Base-by-base conservation (phyloP, 2,329 filamentous ascomycete genomes). In the Leptographium wingfieldii region DNA sequence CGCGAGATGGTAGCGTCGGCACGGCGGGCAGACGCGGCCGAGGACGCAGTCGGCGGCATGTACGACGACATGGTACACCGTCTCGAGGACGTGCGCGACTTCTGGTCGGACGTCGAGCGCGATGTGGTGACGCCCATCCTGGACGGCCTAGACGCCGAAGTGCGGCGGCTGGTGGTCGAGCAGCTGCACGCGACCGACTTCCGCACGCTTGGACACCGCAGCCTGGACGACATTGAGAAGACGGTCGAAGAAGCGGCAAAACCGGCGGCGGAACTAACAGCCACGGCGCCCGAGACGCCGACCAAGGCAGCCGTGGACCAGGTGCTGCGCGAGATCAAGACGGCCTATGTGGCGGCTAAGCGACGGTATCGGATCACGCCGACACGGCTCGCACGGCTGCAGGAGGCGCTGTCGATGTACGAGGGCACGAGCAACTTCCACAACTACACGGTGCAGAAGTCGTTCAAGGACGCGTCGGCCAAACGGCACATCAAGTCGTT, bases 361-460 rank as follows among this genome's bases (percentile, higher is more conserved):
- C 85, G 88, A 54, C 80, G 84, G 1, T 97, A 96, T 71, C 89
- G 92, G 56, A 86, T 95, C 60, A 85, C 87, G 0, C 75, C 82
- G 0, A 75, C 76, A 25, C 90, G 94, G 10, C 78, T 94, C 55
- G 75, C 81, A 33, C 85, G 87, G 62, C 82, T 99, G 2, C 90
- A 95, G 71, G 80, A 83, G 40, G 85, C 85, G 0, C 80, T 99
- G 11, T 74, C 83, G 67, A 77, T 80, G 65, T 99, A 94, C 73
- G 74, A 87, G 11, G 94, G 94, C 64, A 96, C 92, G 4, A 81
- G 80, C 68, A 96, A 95, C 76, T 99, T 87, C 77, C 92, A 96
- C 81, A 99, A 99, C 79, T 99, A 95, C 77, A 99, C 94, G 2
- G 84, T 99, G 60, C 87, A 94, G 66, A 99, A 97, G 75, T 78